Evolutionary conservation across 2,329 filamentous ascomycete genomes (phyloP).

Genomic region (Fusarium musae): DNA sequence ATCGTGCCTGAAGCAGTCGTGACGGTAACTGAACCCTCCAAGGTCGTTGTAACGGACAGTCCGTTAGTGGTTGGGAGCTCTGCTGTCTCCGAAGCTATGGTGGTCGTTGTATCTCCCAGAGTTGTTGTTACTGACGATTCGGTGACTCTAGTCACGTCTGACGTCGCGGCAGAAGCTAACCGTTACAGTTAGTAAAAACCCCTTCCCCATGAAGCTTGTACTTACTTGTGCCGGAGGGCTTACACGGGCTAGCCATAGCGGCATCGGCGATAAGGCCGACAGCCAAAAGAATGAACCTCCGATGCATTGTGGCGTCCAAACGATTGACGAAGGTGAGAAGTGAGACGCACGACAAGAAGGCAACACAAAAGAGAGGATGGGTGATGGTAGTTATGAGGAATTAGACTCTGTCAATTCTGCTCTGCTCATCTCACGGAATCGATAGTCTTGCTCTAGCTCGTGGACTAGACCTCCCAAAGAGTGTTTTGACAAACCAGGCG

Average conservation of each 20-base stretch:
- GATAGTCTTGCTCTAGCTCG: neutral
- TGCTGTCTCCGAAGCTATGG: neutral
- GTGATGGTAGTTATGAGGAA: neutral
- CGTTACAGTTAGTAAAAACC: neutral
- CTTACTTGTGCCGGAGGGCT: neutral
- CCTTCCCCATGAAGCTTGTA: no score
- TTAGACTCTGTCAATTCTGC: accelerated
- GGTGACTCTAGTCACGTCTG: no score
- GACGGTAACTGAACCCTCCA: neutral
- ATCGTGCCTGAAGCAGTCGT: neutral
- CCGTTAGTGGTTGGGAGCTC: neutral
- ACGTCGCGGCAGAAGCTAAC: no score
- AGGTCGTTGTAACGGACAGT: neutral
- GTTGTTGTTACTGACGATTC: no score
- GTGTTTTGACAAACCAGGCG: neutral
- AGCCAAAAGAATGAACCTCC: neutral
- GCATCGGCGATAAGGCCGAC: neutral
- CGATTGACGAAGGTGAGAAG: neutral
- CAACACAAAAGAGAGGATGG: neutral
- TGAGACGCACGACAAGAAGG: neutral
- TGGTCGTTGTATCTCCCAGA: no score
- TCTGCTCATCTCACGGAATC: neutral
- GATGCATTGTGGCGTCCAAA: neutral
- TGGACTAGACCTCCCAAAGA: neutral
- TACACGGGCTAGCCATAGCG: neutral